Conservation (phyloP, 495 filamentous ascomycete species). For the Sordaria brevicollis region DNA sequence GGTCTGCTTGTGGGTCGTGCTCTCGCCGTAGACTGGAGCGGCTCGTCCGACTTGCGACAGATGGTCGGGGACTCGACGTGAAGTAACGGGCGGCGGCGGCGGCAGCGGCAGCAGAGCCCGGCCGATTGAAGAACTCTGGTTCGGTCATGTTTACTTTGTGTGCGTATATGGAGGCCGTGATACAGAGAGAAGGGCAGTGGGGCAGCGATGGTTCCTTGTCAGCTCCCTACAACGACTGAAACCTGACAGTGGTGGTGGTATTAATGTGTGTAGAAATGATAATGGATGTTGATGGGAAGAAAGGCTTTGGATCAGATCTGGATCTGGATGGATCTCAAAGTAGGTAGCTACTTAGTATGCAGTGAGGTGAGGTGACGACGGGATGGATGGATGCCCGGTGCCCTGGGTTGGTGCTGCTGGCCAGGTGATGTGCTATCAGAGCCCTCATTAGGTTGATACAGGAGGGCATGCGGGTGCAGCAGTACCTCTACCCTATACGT, state of each 20-base stretch:
- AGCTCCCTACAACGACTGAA: neutral
- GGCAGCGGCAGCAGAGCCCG: conserved; percentile 15
- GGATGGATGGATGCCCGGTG: too few relatives aligned
- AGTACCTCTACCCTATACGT: too few relatives aligned
- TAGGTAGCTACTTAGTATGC: too few relatives aligned
- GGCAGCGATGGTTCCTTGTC: neutral
- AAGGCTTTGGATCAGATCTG: too few relatives aligned
- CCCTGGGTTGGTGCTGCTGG: neutral
- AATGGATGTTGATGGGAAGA: neutral
- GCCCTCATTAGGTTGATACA: too few relatives aligned
- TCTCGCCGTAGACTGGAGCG: conserved; percentile 20
- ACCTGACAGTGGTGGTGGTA: neutral
- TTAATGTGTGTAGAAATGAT: neutral
- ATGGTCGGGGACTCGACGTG: conserved; percentile 19
- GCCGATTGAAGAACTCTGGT: conserved; percentile 10
- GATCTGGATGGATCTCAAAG: too few relatives aligned
- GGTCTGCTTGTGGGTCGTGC: conserved; percentile 11
- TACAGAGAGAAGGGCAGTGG: neutral
- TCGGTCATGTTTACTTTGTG: conserved; percentile 11
- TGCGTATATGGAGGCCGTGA: neutral
- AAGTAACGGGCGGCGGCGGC: conserved; percentile 9
- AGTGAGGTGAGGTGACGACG: neutral
- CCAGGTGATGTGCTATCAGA: neutral
- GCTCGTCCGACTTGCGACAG: conserved; percentile 16
- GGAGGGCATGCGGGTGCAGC: too few relatives aligned